Conservation (phyloP, 129 eudicot species). For the Gnaphalium uliginosum region DNA sequence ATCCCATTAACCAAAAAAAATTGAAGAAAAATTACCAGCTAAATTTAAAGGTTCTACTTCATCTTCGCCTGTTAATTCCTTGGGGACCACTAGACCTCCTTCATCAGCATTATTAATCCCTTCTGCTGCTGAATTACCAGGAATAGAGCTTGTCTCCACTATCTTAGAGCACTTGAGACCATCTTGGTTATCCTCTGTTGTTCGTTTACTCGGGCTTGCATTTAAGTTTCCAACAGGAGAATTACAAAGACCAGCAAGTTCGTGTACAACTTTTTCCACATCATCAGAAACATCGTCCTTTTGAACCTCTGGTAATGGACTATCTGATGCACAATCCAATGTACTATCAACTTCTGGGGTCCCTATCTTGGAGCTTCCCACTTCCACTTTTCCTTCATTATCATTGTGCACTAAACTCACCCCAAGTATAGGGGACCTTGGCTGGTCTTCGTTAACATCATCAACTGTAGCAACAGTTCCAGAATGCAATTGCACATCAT, state of each 20-base stretch:
- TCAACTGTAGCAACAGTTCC: conserved; percentile 30
- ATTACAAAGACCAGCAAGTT: conserved; percentile 22
- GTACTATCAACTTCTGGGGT: conserved; percentile 29
- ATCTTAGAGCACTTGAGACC: conserved; percentile 24
- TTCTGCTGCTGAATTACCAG: conserved; percentile 21
- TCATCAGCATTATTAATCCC: conserved; percentile 35
- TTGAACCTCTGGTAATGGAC: conserved; percentile 31
- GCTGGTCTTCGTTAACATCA: conserved; percentile 34
- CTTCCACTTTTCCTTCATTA: conserved; percentile 36
- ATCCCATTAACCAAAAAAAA: background rate
- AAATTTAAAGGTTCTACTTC: conserved; percentile 30
- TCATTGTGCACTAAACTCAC: conserved; percentile 23
- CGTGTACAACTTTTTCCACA: conserved; percentile 18
- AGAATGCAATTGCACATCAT: conserved; percentile 21
- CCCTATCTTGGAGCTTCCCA: conserved; percentile 22
- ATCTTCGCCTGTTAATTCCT: conserved; percentile 29
- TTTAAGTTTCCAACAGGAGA: conserved; percentile 22
- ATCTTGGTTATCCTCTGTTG: conserved; percentile 17
- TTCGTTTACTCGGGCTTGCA: conserved; percentile 34
- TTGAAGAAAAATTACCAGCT: conserved; percentile 42
- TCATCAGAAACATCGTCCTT: conserved; percentile 24
- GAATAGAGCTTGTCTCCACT: conserved; percentile 34
- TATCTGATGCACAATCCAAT: conserved; percentile 25
- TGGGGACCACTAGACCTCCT: conserved; percentile 17
- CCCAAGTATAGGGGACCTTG: conserved; percentile 41